Conservation (phyloP, 2,329 filamentous ascomycete species). For the Nemania sp. region DNA sequence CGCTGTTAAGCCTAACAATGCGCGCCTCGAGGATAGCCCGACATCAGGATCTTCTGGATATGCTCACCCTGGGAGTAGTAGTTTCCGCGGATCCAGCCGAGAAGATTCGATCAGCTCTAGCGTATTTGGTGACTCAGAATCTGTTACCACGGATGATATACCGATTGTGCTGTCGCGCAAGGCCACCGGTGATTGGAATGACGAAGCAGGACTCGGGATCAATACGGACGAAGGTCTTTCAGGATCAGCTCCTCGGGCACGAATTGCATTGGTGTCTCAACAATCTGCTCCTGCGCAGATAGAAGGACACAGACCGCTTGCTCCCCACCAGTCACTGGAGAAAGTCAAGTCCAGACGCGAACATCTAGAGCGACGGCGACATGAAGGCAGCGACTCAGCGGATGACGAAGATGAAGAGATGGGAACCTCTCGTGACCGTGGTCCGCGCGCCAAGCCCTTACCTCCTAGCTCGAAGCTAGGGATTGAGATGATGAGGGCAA, state of each 20-base stretch:
- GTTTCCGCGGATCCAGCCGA: constrained; percentile 77
- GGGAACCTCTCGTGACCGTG: constrained; percentile 54
- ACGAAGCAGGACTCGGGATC: constrained; percentile 77
- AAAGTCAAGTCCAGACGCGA: constrained; percentile 75
- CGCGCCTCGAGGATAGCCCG: constrained; percentile 76
- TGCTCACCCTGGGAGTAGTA: constrained; percentile 67
- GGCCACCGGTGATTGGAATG: constrained; percentile 72
- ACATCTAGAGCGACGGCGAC: constrained; percentile 70
- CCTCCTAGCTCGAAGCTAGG: constrained; percentile 85
- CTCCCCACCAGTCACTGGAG: constrained; percentile 69
- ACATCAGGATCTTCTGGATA: constrained; percentile 77
- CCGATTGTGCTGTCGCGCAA: constrained; percentile 76
- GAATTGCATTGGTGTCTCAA: constrained; percentile 60
- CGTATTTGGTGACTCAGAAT: constrained; percentile 84
- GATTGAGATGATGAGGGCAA: constrained; percentile 97
- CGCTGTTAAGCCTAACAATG: constrained; percentile 65
- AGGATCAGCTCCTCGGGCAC: constrained; percentile 43
- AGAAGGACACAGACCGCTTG: constrained; percentile 51
- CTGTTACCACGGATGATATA: constrained; percentile 75
- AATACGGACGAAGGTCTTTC: constrained; percentile 59
- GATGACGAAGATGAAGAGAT: constrained; percentile 95
- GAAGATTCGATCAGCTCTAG: constrained; percentile 89
- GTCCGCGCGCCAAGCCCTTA: constrained; percentile 54
- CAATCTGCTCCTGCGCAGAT: constrained; percentile 68
- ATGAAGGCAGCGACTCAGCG: constrained; percentile 80